Conservation (phyloP, 345 rosid species). For the Pseudoturritis turrita region DNA sequence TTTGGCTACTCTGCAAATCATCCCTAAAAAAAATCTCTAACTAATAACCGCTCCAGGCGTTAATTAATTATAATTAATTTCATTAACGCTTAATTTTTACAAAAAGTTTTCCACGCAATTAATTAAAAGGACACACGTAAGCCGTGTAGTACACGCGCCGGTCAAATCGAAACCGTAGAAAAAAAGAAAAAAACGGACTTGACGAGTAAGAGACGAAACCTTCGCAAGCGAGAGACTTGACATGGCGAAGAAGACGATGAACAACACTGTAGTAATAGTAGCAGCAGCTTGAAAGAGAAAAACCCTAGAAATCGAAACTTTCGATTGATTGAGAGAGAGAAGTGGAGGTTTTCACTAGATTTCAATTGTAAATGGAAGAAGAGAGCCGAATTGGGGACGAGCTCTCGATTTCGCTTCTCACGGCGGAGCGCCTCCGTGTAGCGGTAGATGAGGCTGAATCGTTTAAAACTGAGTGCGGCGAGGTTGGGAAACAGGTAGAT, state of each 20-base stretch:
- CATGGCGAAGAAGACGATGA: conserved; percentile 13
- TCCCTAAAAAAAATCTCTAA: too few species aligned
- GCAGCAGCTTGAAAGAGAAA: neutral
- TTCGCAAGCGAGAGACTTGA: neutral
- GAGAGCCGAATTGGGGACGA: conserved; percentile 58
- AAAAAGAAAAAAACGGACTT: neutral
- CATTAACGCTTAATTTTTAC: neutral
- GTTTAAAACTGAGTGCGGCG: conserved; percentile 52
- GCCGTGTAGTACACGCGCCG: conserved; percentile 20
- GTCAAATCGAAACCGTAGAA: conserved; percentile 22
- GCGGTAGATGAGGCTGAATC: conserved; percentile 63
- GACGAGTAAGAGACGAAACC: neutral
- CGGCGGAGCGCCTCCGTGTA: conserved; percentile 56
- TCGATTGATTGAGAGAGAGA: neutral
- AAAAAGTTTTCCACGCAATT: neutral
- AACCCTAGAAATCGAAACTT: neutral
- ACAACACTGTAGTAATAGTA: neutral
- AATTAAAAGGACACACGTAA: conserved; percentile 9
- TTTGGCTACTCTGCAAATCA: too few species aligned
- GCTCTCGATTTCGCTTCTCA: conserved; percentile 41
- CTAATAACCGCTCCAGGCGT: too few species aligned
- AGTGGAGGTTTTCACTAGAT: neutral
- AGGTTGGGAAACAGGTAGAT: conserved; percentile 54
- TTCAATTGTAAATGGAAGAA: conserved; percentile 34
- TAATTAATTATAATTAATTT: neutral